These are phyloP conservation scores for Coemansia sp. DNA, from an alignment of 192 early-diverging fungal species.

Conservation along the genomic window DNA sequence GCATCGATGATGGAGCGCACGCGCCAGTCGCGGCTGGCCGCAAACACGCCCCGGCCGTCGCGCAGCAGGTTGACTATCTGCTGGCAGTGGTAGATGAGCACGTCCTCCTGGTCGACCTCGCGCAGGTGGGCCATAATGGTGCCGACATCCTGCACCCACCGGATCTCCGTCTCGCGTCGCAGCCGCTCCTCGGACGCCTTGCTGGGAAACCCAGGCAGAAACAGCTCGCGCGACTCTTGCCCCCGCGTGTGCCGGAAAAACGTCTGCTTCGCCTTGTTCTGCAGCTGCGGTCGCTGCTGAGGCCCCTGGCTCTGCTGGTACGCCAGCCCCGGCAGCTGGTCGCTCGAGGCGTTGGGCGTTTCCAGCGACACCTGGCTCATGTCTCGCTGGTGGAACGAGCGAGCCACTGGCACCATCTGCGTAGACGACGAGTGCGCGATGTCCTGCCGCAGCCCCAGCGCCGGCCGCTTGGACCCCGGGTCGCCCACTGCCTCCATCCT, in stretches of 20 bases:
- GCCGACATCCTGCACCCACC: slow-evolving; percentile 49
- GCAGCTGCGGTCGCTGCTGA: slow-evolving; percentile 1
- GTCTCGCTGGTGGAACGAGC: slow-evolving; percentile 17
- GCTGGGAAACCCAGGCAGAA: slow-evolving; percentile 37
- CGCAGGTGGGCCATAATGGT: slow-evolving; percentile 34
- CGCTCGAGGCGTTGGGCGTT: slow-evolving; percentile 24
- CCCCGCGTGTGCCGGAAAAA: neutral
- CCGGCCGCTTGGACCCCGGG: slow-evolving; percentile 26
- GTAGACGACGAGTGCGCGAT: neutral
- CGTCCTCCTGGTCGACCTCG: slow-evolving; percentile 30
- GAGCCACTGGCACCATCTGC: slow-evolving; percentile 7
- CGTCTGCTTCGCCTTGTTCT: slow-evolving; percentile 10
- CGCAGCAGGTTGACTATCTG: slow-evolving; percentile 40
- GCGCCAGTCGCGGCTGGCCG: slow-evolving; percentile 47
- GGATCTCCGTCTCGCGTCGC: slow-evolving; percentile 51
- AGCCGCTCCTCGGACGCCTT: slow-evolving; percentile 45
- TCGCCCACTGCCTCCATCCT: slow-evolving; percentile 34
- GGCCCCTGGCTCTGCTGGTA: slow-evolving; percentile 1
- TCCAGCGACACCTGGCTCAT: slow-evolving; percentile 15
- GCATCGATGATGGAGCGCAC: slow-evolving; percentile 47
- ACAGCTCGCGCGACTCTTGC: slow-evolving; percentile 23
- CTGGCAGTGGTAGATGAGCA: slow-evolving; percentile 36
- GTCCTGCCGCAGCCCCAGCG: slow-evolving; percentile 43
- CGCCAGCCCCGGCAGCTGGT: slow-evolving; percentile 18
- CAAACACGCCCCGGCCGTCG: slow-evolving; percentile 49